A percentile compares a stretch with the other conserved stretches of the same genome.
Conservation (phyloP, 2,329 filamentous ascomycete species). For the Hansfordia pulvinata region DNA sequence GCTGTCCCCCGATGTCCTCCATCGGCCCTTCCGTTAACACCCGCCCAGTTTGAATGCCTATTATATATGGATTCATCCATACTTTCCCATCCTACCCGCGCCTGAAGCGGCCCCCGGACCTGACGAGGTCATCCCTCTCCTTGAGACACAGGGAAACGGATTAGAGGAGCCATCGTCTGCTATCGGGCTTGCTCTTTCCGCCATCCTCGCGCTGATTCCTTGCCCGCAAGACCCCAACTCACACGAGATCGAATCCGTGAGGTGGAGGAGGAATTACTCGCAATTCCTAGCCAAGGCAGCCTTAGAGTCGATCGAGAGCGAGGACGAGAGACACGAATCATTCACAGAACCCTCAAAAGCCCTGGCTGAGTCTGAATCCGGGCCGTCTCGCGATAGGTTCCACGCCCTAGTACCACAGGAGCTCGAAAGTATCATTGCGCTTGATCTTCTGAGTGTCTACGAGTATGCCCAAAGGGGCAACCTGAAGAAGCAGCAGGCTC, state of each 20-base stretch:
- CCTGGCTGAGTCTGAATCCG: constrained; percentile 20
- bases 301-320: constrained; percentile 32
- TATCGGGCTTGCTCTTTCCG: constrained; percentile 30
- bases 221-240: constrained; percentile 24
- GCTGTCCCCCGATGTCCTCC: constrained; percentile 5
- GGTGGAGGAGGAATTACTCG: constrained; percentile 30
- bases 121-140: constrained; percentile 18
- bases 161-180: constrained; percentile 26
- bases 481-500: constrained; percentile 34
- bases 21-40: not conserved
- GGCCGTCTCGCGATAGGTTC: constrained; percentile 22
- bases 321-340: constrained; percentile 31
- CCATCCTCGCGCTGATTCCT: constrained; percentile 32
- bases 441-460: constrained; percentile 33
- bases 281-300: constrained; percentile 33
- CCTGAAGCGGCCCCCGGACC: constrained; percentile 17
- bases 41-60: constrained; percentile 29
- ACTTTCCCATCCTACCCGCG: constrained; percentile 33
- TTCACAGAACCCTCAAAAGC: constrained; percentile 28
- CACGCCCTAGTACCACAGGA: constrained; percentile 28
- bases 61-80: constrained; percentile 37
- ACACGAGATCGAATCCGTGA: constrained; percentile 21
- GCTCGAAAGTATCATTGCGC: constrained; percentile 31
- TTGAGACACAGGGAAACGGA: constrained; percentile 20
- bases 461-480: constrained; percentile 40